Base-by-base conservation (phyloP, 2,329 filamentous ascomycete genomes). In the Chaetomiaceae sp. region DNA sequence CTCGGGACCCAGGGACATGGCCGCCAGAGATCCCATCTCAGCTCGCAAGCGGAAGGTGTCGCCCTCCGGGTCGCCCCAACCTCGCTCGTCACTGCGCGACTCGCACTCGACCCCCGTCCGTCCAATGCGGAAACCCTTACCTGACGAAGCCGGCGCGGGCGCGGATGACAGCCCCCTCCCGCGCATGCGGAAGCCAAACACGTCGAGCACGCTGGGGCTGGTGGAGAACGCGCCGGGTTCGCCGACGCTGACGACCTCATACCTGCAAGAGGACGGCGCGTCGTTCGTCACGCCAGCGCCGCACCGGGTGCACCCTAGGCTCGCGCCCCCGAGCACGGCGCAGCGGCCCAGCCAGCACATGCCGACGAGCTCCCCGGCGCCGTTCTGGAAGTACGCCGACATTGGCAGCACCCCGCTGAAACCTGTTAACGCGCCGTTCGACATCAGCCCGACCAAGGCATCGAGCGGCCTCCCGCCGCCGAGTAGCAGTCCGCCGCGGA, bases 311-410 rank as follows among this genome's bases (percentile, higher is more conserved):
- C 83, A 88, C 57, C 88, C 89, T 27, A 82, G 81, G 61, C 78
- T 92, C 37, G 88, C 86, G 1, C 89, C 89, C 27, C 88, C 89
- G 0, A 91, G 87, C 64, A 92, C 89, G 6, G 83, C 87, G 5
- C 87, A 91, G 66, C 78, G 88, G 51, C 89, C 89, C 9, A 91
- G 87, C 65, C 87, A 91, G 64, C 89, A 90, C 68, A 90, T 92
- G 81, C 88, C 89, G 31, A 91, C 89, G 42, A 90, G 86, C 62
- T 91, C 87, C 29, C 89, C 89, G 0, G 89, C 89, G 1, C 88
- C 89, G 0, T 94, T 95, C 69, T 95, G 89, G 89, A 91, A 89
- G 68, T 94, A 88, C 69, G 84, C 87, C 37, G 87, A 91, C 60
- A 80, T 89, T 55, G 81, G 82, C 23, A 89, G 84, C 68, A 91